phyloP scores from a whole-genome alignment of 306 rosid genomes.

The Dryas drummondii region DNA sequence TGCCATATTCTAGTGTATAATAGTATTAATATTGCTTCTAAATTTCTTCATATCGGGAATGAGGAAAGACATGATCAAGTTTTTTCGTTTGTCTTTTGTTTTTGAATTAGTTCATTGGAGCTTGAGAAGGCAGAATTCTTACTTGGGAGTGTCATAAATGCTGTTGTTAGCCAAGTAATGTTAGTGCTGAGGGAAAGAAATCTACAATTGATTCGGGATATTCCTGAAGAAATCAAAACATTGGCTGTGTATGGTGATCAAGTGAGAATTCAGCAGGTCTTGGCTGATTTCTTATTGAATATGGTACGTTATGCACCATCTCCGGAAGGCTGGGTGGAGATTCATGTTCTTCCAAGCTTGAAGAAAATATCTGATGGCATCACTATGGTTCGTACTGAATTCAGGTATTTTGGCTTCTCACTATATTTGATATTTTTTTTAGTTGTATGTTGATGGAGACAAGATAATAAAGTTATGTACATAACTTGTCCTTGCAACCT shows the following conservation, averaged over 20 bases:
- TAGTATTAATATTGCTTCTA: neutral
- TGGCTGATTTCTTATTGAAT: conserved; percentile 89
- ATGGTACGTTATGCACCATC: conserved; percentile 89
- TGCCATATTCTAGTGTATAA: neutral
- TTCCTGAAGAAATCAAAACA: conserved; percentile 95
- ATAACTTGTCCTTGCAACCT: conserved; percentile 8
- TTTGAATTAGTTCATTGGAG: conserved; percentile 70
- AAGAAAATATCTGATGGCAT: conserved; percentile 58
- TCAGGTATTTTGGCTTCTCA: conserved; percentile 58
- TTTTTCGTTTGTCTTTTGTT: conserved; percentile 22
- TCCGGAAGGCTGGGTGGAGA: conserved; percentile 97
- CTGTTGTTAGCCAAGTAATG: conserved; percentile 99
- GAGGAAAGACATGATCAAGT: conserved; percentile 26
- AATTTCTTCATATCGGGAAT: neutral
- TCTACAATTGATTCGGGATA: conserved; percentile 89
- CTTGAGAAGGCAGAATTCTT: conserved; percentile 82
- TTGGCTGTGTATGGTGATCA: conserved; percentile 93
- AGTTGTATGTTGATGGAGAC: neutral
- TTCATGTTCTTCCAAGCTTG: conserved; percentile 74
- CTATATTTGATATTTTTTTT: neutral
- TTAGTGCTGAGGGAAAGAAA: conserved; percentile 78
- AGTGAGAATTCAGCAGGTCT: conserved; percentile 83
- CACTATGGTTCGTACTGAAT: conserved; percentile 69
- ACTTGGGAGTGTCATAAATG: conserved; percentile 86
- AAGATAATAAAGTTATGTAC: neutral